Evolutionary conservation across 768 basidiomycete genomes (phyloP), one percentile per base, ranked within the genome.

Genomic region (Phylloporus arenicola): DNA sequence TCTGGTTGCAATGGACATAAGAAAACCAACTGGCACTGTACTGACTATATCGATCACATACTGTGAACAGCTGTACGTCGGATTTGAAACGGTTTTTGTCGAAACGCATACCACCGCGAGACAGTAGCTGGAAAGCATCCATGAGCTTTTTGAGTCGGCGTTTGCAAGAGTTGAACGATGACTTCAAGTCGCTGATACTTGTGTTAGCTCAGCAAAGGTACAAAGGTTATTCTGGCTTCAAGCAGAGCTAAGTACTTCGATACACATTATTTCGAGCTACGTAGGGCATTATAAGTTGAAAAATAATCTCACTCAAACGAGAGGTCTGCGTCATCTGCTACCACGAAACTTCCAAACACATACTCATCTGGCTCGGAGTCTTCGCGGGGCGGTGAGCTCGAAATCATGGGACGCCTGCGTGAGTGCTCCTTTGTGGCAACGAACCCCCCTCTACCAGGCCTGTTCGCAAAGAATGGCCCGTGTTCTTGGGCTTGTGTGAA

Each of bases 111-210:
- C 92, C 91, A 30, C 94, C 94, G 14, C 90, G 80, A 29, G 93
- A 92, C 24, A 98, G 80, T 12, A 96, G 68, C 56, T 86, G 87
- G 67, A 98, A 98, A 5, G 91, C 84, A 58, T 93, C 91, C 87
- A 90, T 89, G 43, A 29, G 20, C 12, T 13, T 12, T 39, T 53
- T 40, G 8, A 37, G n/a, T 9, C 22, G 22, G 22, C n/a, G n/a
- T n/a, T n/a, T n/a, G n/a, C 2, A 8, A 11, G 16, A 25, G 34
- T 45, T 25, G 31, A n/a, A n/a, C n/a, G n/a, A n/a, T n/a, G n/a
- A 22, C 22, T 8, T 27, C 13, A 41, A 43, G 29, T 31, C 20
- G 11, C 29, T 17, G 17, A 30, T 8, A 6, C n/a, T 29, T 29
- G 29, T 37, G 19, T n/a, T 24, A 19, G 14, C 17, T 50, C 54